Evolutionary conservation across 345 rosid genomes (phyloP), one percentile per base, ranked within the genome.

Genomic region (Melastoma malabathricum): DNA sequence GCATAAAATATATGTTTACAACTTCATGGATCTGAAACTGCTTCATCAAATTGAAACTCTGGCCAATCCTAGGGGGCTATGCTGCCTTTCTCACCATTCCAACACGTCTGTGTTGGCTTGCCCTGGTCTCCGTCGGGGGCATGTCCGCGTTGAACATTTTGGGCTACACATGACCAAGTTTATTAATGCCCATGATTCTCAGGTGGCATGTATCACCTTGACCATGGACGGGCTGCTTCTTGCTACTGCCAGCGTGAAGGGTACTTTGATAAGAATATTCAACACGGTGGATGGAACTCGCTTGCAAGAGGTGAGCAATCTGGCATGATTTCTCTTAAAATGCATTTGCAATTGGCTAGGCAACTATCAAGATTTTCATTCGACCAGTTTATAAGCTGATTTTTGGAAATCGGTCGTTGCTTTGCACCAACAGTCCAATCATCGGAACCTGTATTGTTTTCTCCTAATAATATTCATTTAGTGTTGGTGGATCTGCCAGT

Each of bases 231-330:
- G 96, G 62, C 63, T 83, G 46, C 83, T 90, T 55, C 94, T 90
- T 27, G 96, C 96, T 14, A 90, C 94, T 61, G 94, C 96, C 19
- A 90, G 96, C 71, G 71, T 80, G 39, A 86, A 68, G 69, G 98
- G 96, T 51, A 90, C 96, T 29, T 72, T 90, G 71, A 75, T 82
- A 46, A 76, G 98, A 75, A 86, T 90, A 59, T 90, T 81, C 71
- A 90, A 86, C 70, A 86, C 96, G 9, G 66, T 90, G 83, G 98
- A 90, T 50, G 98, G 98, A 46, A 79, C 85, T 64, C 78, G 66
- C 56, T 66, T 82, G 59, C 96, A 84, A 74, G 96, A 90, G 96
- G 96, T 90, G 64, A 31, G 15, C 44, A 9, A 12, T 43, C 18
- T 23, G 20, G 48, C 2, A 10, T 6, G 17, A n/a, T 15, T 50